Conservation (phyloP, 805 yeast genomes). For the Kodamaea fukazawae region DNA sequence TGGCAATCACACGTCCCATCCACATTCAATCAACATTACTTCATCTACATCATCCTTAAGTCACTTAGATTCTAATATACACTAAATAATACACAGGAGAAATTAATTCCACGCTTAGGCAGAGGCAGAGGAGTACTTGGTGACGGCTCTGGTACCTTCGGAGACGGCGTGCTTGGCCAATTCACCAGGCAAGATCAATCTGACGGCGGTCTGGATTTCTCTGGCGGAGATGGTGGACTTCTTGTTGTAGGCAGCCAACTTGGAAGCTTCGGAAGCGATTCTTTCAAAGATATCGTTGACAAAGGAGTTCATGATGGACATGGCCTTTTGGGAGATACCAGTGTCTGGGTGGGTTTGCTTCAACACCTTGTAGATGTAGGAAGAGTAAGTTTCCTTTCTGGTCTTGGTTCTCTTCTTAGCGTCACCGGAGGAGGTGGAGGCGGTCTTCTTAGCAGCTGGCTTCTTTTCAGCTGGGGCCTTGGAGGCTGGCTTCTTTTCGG, state of each 20-base stretch:
- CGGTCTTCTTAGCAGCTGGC: constrained; percentile 39
- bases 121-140: constrained; percentile 39
- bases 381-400: constrained; percentile 39
- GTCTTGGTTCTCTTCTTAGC: constrained; percentile 36
- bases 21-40: too few relatives aligned
- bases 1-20: too few relatives aligned
- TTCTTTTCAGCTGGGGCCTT: constrained; percentile 41
- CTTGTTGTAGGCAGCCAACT: constrained; percentile 41
- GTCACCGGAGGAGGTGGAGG: constrained; percentile 29
- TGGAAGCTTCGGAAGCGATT: constrained; percentile 37
- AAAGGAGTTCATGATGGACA: constrained; percentile 40
- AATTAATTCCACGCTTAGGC: constrained; percentile 18
- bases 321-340: constrained; percentile 39
- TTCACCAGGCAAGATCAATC: constrained; percentile 41
- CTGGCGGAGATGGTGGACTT: constrained; percentile 39
- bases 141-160: constrained; percentile 40
- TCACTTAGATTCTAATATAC: constrained; percentile 14
- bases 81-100: constrained; percentile 15
- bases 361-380: constrained; percentile 39
- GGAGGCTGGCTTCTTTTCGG: constrained; percentile 40
- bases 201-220: constrained; percentile 38
- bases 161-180: constrained; percentile 41
- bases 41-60: neutral
- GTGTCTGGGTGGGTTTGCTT: constrained; percentile 41
- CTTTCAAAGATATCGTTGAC: constrained; percentile 39